A percentile compares a stretch with the other conserved stretches of the same genome.
phyloP scores from a whole-genome alignment of 345 rosid genomes.

The Citrus hindsii region DNA sequence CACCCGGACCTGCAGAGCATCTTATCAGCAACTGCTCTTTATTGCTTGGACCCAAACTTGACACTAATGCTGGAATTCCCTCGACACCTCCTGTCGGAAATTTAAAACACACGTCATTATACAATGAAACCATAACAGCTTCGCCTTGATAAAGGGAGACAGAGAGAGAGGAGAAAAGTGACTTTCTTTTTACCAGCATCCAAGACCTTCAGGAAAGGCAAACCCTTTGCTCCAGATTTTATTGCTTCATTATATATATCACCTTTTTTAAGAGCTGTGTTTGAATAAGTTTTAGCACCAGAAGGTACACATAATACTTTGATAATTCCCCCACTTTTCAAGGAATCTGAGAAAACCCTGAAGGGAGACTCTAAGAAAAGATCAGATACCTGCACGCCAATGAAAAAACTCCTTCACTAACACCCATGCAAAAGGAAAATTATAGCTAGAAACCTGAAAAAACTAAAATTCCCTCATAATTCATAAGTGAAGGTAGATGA shows the following conservation, averaged over 20 bases:
- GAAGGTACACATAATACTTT: constrained; percentile 78
- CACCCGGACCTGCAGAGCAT: constrained; percentile 79
- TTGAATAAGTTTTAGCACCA: constrained; percentile 73
- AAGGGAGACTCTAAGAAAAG: constrained; percentile 62
- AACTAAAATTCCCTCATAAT: background rate
- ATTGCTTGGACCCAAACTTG: constrained; percentile 54
- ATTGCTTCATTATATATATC: constrained; percentile 74
- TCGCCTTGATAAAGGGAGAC: constrained; percentile 2
- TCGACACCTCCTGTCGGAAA: constrained; percentile 48
- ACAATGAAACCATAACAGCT: background rate
- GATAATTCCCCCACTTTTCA: constrained; percentile 69
- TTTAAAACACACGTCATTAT: constrained; percentile 1
- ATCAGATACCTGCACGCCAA: constrained; percentile 75
- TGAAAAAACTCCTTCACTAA: background rate
- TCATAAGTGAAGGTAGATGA: constrained; percentile 14
- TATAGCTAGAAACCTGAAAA: background rate
- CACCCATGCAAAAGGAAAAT: background rate
- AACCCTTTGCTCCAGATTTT: constrained; percentile 96
- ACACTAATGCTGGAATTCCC: constrained; percentile 74
- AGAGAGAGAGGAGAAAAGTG: background rate
- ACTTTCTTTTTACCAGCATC: constrained; percentile 61
- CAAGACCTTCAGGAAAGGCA: constrained; percentile 86
- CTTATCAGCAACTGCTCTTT: constrained; percentile 47
- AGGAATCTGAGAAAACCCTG: constrained; percentile 68
- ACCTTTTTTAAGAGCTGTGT: constrained; percentile 92